These are phyloP conservation scores for Setaria italica DNA, from an alignment of 202 grass and related monocot species.

Conservation along the genomic window DNA sequence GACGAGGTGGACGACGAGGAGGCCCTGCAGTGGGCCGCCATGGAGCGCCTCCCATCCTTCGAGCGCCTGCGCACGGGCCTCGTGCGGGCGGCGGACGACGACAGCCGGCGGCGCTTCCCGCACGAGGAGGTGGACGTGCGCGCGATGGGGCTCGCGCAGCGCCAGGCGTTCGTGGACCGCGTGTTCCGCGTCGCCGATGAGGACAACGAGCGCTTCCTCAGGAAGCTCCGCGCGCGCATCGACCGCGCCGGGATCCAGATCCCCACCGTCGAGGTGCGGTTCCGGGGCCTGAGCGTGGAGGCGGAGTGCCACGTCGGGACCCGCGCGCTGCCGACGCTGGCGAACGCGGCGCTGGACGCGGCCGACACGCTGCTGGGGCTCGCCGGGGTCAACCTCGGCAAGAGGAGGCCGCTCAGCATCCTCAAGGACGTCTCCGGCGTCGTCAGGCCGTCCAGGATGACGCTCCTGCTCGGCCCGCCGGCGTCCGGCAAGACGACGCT, in stretches of 20 bases:
- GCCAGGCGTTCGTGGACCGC: constrained; percentile 71
- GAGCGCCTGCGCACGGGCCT: constrained; percentile 65
- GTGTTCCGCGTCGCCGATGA: constrained; percentile 78
- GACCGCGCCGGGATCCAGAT: constrained; percentile 65
- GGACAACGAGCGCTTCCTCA: constrained; percentile 79
- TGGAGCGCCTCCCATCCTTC: constrained; percentile 84
- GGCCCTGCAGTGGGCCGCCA: constrained; percentile 77
- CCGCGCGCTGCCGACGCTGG: constrained; percentile 70
- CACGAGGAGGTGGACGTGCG: constrained; percentile 81
- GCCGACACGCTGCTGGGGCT: constrained; percentile 48
- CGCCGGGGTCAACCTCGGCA: constrained; percentile 42
- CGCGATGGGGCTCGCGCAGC: constrained; percentile 60
- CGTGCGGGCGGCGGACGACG: constrained; percentile 21
- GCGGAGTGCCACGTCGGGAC: constrained; percentile 68
- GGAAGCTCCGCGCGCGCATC: constrained; percentile 74
- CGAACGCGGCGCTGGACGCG: constrained; percentile 56
- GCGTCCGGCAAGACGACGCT: constrained; percentile 73
- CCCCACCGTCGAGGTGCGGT: constrained; percentile 71
- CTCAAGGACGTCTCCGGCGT: constrained; percentile 63
- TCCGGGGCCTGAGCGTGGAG: constrained; percentile 52
- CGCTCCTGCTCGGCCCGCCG: constrained; percentile 65
- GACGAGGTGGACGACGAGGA: constrained; percentile 74
- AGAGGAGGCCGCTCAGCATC: constrained; percentile 60
- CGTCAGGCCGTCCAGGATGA: constrained; percentile 71
- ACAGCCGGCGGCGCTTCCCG: constrained; percentile 3